These are phyloP conservation scores for Annulohypoxylon bovei DNA, from an alignment of 495 filamentous ascomycete genomes.

Conservation along the genomic window DNA sequence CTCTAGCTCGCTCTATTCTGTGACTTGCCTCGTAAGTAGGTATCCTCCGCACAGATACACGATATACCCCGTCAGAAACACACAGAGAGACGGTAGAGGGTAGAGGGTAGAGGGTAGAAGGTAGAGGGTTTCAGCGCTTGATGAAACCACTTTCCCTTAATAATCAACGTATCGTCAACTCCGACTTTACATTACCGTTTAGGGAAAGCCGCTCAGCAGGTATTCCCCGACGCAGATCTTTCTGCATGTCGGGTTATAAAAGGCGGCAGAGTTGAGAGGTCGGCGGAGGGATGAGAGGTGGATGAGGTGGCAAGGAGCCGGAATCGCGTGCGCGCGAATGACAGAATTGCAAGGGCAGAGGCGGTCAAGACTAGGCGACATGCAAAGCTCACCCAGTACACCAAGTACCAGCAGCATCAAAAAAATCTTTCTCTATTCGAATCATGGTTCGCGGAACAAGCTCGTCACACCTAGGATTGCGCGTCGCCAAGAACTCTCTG, in stretches of 20 bases:
- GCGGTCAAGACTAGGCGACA: conserved; percentile 40
- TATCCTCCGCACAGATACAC: conserved; percentile 23
- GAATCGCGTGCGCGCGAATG: conserved; percentile 44
- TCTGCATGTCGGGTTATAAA: conserved; percentile 21
- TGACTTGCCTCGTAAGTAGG: conserved; percentile 15
- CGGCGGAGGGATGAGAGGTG: conserved; percentile 17
- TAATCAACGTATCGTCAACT: conserved; percentile 32
- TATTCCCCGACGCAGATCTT: conserved; percentile 22
- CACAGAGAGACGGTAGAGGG: neutral
- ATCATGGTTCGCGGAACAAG: conserved; percentile 41
- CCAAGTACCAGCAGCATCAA: conserved; percentile 30
- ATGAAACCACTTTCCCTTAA: conserved; percentile 42
- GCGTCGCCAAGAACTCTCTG: conserved; percentile 48
- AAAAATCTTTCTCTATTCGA: conserved; percentile 36
- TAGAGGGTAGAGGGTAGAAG: neutral
- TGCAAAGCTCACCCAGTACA: conserved; percentile 39
- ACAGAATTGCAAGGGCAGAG: conserved; percentile 41
- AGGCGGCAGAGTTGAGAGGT: conserved; percentile 18
- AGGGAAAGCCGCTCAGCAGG: conserved; percentile 29
- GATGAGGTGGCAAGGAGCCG: conserved; percentile 37
- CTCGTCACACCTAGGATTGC: conserved; percentile 51
- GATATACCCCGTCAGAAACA: conserved; percentile 9
- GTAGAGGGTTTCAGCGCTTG: conserved; percentile 35
- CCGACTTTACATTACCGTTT: conserved; percentile 26
- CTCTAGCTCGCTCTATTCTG: neutral